Base-by-base conservation (phyloP, 768 basidiomycete species). In the Hydnomerulius pinastri region DNA sequence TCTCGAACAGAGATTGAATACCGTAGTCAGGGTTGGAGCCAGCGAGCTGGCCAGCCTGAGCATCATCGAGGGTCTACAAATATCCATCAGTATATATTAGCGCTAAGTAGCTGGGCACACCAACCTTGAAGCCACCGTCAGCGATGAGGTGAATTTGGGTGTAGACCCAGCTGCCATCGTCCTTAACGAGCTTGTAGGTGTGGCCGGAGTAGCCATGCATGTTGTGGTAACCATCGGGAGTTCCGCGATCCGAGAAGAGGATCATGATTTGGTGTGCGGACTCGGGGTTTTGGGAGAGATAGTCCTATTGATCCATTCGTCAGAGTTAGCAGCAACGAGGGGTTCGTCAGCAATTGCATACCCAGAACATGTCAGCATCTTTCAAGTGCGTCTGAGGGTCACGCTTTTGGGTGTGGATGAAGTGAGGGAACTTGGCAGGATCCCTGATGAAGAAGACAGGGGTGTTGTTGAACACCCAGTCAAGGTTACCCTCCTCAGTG, bases 171-270 rank as follows among this genome's bases (percentile, higher is more conserved):
- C 86, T 81, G 39, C 92, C 92, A 44, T 94, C 85, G 1, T 76
- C 81, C 72, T 93, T 92, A 71, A 89, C 77, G 70, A 93, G 83
- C 69, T 94, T 90, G 78, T 78, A 91, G 27, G 94, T 87, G 78
- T 97, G 92, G 13, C 95, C 91, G 43, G 90, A 90, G 77, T 94
- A 97, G 2, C 93, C 95, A 71, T 98, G 91, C 83, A 84, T 77
- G 54, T 85, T 75, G 71, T 90, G 85, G 74, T 75, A 94, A n/a
- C 83, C 93, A 70, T 85, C 86, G 53, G 96, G 95, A 48, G 92
- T 97, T 40, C 92, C 87, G 62, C 95, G 90, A 71, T 98, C 95
- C n/a, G 90, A 90, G 76, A 97, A 87, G 51, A 92, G 79, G 68
- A 95, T 95, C 80, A 90, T 78, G 61, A 91, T 75, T 72, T 92